phyloP scores from a whole-genome alignment of 2,329 filamentous ascomycete genomes.

The Nothopassalora personata region DNA sequence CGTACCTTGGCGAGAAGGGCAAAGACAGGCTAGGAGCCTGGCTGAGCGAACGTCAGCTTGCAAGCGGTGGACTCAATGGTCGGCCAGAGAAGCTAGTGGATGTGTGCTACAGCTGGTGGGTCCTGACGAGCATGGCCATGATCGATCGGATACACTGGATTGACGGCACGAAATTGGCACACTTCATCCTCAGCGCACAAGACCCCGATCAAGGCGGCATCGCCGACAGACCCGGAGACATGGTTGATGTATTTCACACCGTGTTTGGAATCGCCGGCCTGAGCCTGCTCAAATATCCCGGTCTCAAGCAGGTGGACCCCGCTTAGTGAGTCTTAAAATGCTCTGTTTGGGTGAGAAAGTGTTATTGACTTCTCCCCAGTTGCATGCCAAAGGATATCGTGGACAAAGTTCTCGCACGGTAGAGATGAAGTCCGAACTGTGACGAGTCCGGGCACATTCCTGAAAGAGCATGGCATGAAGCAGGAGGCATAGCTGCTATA shows the following conservation, averaged over 20 bases:
- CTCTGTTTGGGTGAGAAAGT: neutral
- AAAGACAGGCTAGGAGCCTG: constrained; percentile 77
- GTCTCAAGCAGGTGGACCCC: constrained; percentile 75
- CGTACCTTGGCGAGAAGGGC: constrained; percentile 56
- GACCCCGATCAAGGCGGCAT: constrained; percentile 79
- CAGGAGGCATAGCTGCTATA: neutral
- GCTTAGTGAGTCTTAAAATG: constrained; percentile 60
- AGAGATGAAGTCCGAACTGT: neutral
- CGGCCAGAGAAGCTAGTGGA: constrained; percentile 93
- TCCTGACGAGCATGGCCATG: constrained; percentile 84
- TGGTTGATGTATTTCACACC: constrained; percentile 97
- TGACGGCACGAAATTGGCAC: constrained; percentile 69
- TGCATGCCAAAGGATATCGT: constrained; percentile 58
- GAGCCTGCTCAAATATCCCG: constrained; percentile 73
- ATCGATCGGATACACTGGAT: constrained; percentile 89
- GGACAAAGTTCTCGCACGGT: constrained; percentile 50
- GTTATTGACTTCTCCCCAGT: constrained; percentile 16
- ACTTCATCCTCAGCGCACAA: constrained; percentile 84
- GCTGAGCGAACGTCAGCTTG: constrained; percentile 87
- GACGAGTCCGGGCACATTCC: neutral
- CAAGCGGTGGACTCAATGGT: constrained; percentile 84
- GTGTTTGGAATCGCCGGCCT: constrained; percentile 82
- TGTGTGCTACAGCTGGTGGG: constrained; percentile 99
- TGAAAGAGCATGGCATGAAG: neutral
- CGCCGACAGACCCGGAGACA: constrained; percentile 83